Evolutionary conservation across 805 yeast genomes (phyloP), one percentile per base, ranked within the genome.

Genomic region (Ogataea nakhonphanomensis): DNA sequence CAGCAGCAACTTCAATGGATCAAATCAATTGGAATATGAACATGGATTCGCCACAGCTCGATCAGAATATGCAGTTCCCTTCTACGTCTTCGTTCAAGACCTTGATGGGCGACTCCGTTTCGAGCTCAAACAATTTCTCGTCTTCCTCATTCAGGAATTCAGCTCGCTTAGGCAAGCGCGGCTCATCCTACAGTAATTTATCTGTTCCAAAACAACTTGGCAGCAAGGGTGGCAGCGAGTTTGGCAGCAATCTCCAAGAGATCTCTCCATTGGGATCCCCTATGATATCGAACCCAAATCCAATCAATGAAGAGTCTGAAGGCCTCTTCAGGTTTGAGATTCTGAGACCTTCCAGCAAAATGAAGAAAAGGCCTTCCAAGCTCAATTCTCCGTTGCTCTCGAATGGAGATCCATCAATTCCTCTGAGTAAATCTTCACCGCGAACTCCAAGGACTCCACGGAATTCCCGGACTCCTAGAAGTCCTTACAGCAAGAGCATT

Each of bases 71-170:
- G 41, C 57, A 54, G 17, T 56, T 58, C 33, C 37, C 61, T 10
- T 83, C 95, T 0, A 81, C 81, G 35, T 72, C 86, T 1, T 84
- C 95, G 3, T 87, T 87, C 69, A 81, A 81, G 56, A 79, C 82
- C 14, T 74, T 84, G 22, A 68, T 85, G 49, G 89, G 86, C 0
- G 95, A 50, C 12, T 22, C 46, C 14, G 34, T 36, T 10, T 10
- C 43, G 5, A 46, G 42, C 15, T 44, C 49, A 5, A 25, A 35
- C 8, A 39, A 41, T 32, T 25, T 39, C 14, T 27, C 53, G 20
- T 20, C 41, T 2, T 43, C 52, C 7, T 40, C 55, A 8, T 53
- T 51, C 43, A 41, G 52, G 25, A 44, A 41, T 36, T 46, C 48
- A 4, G 33, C 48, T 9, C 40, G 43, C 4, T 42, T 53, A 25